A percentile compares a stretch with the other conserved stretches of the same genome.
phyloP scores from a whole-genome alignment of 2,329 filamentous ascomycete genomes.

The Beauveria asiatica region DNA sequence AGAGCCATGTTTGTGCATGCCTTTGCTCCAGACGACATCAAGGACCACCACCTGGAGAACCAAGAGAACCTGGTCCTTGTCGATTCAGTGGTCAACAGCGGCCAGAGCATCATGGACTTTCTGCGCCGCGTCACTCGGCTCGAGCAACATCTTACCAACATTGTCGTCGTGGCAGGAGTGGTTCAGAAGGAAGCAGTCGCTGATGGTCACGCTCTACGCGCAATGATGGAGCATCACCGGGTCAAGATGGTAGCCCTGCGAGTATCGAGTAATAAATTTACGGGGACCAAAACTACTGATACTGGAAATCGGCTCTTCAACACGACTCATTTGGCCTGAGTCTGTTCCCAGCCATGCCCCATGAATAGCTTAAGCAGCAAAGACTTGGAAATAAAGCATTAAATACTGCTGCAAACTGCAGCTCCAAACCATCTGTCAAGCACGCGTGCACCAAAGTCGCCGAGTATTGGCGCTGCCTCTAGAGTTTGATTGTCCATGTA shows the following conservation, averaged over 20 bases:
- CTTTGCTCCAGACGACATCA: slow-evolving; percentile 31
- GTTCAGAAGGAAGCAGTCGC: slow-evolving; percentile 33
- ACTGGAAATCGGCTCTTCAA: slow-evolving; percentile 54
- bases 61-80: slow-evolving; percentile 41
- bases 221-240: slow-evolving; percentile 13
- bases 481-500: too few species aligned
- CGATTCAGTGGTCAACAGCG: slow-evolving; percentile 53
- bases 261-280: slow-evolving; percentile 48
- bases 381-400: too few species aligned
- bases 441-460: too few species aligned
- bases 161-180: slow-evolving; percentile 48
- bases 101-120: slow-evolving; percentile 40
- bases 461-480: too few species aligned
- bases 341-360: too few species aligned
- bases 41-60: slow-evolving; percentile 29
- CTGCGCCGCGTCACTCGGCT: slow-evolving; percentile 36
- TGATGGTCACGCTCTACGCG: slow-evolving; percentile 9
- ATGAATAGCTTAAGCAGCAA: too few species aligned
- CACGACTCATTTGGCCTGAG: slow-evolving; percentile 36
- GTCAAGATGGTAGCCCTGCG: slow-evolving; percentile 43
- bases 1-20: slow-evolving; percentile 43
- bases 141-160: slow-evolving; percentile 26
- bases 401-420: too few species aligned
- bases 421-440: too few species aligned
- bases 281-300: slow-evolving; percentile 42